Evolutionary conservation across 2,329 filamentous ascomycete species (phyloP), one percentile per base, ranked within the genome.

Genomic region (Elsinoe batatas): DNA sequence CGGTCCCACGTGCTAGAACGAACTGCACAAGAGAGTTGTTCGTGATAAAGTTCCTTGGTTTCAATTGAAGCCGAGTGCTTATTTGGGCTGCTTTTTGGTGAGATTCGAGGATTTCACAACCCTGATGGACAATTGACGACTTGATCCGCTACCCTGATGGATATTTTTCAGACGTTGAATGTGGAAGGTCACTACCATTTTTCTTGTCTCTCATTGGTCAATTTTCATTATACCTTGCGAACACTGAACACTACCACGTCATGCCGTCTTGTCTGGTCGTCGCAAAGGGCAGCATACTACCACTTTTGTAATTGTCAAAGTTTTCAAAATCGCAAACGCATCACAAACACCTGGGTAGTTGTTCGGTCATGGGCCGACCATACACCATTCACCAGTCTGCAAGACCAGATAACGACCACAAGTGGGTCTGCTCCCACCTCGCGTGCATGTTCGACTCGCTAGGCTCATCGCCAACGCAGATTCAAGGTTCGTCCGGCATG

Each of bases 111-210:
- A 30, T 30, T 30, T 30, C 26, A 30, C 20, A 46, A 55, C 53
- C 53, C 53, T 55, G 53, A 55, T 55, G 53, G 51, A 54, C 26
- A 30, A 30, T 30, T 30, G 26, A 30, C 26, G 26, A 30, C 51
- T 55, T 26, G 5, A 44, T 30, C 40, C 38, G 51, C 51, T 46
- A 55, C 53, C 53, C 53, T 55, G 40, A 55, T 55, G 53, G 53
- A 47, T 20, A 54, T 44, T 50, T 32, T n/a, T 13, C 26, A 30
- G 15, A 50, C 32, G 46, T 50, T 32, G 12, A 20, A 36, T 50
- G 26, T n/a, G 46, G 46, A 50, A 50, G 46, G 46, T 50, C 15
- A 37, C 33, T 51, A n/a, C 32, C 32, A 51, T 13, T 51, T 51
- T 17, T 26, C 17, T 26, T 11, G 47, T 7, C 20, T 37, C 3